Evolutionary conservation across 2,329 filamentous ascomycete species (phyloP).

Genomic region (Diaporthe citri): DNA sequence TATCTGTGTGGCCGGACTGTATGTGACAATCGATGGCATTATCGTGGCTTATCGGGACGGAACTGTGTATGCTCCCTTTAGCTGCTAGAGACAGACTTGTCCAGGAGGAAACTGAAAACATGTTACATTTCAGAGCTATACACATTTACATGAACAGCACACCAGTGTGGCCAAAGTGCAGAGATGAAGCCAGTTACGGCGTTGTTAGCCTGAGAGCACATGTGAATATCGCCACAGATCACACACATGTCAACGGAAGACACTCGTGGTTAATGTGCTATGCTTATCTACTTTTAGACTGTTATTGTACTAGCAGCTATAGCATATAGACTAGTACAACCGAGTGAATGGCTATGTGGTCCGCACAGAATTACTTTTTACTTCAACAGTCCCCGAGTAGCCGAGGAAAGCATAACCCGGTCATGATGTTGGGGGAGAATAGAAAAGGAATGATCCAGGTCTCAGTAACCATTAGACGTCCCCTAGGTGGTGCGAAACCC

Average conservation of each 20-base stretch:
- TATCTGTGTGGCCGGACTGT: conserved; percentile 62
- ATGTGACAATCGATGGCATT: conserved; percentile 58
- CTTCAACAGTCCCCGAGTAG: neutral
- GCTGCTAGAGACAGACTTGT: conserved; percentile 25
- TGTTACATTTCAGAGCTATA: neutral
- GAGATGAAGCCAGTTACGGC: neutral
- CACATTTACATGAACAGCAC: too few species aligned
- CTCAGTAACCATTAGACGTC: neutral
- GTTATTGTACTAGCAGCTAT: neutral
- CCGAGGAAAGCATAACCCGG: neutral
- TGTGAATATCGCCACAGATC: neutral
- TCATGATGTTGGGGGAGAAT: neutral
- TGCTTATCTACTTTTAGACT: neutral
- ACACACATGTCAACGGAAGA: too few species aligned
- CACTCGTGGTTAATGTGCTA: neutral
- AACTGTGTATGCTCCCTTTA: conserved; percentile 37
- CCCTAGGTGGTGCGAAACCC: neutral
- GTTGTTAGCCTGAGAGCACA: neutral
- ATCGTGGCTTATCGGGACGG: conserved; percentile 35
- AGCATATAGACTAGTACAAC: neutral
- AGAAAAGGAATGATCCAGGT: neutral
- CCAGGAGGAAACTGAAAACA: neutral
- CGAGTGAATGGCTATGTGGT: neutral
- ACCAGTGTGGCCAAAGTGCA: accelerated
- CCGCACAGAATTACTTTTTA: neutral